phyloP scores from a whole-genome alignment of 2,329 filamentous ascomycete genomes.

The Colletotrichum paranaense region DNA sequence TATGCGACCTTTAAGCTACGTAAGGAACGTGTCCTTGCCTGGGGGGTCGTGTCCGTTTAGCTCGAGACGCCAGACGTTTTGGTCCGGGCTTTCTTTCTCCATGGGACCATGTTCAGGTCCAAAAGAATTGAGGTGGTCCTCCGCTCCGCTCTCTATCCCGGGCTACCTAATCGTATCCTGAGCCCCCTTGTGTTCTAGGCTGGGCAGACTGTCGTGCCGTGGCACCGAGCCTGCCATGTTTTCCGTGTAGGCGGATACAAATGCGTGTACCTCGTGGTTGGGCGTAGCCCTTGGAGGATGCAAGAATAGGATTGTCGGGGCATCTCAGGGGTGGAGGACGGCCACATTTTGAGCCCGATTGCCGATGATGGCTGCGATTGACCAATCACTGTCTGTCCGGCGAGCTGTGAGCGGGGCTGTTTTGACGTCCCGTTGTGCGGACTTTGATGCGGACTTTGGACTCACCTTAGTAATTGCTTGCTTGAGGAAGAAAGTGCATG shows the following conservation, averaged over 20 bases:
- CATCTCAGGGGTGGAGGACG: not conserved
- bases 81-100: conserved; percentile 12
- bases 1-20: not conserved
- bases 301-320: not conserved
- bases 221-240: not conserved
- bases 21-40: not conserved
- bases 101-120: not conserved
- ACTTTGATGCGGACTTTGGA: not conserved
- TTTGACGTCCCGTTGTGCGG: not conserved
- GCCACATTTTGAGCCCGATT: conserved; percentile 3
- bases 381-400: not conserved
- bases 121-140: not conserved
- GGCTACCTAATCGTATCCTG: not conserved
- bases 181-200: not conserved
- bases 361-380: not conserved
- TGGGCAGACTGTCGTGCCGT: not conserved
- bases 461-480: not conserved
- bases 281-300: not conserved
- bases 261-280: not conserved
- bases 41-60: not conserved
- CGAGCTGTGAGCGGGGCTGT: not conserved
- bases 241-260: not conserved
- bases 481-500: too few relatives aligned
- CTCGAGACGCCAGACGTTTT: conserved; percentile 23
- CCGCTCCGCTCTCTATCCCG: not conserved